Conservation (phyloP, 1,139 yeast genomes). For the Yamadazyma jaroonii region DNA sequence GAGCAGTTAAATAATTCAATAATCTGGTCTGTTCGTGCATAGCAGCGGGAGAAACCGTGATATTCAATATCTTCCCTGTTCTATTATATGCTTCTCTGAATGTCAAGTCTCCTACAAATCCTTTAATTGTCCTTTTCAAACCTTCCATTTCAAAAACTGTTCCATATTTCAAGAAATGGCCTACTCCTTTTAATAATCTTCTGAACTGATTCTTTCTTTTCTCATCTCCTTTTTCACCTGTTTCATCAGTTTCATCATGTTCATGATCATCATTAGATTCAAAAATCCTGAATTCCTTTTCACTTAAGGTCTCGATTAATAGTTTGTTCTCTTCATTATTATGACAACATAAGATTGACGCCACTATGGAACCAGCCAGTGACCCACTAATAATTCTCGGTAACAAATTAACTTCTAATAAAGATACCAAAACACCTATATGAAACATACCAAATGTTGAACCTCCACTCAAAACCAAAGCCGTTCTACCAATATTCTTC, state of each 20-base stretch:
- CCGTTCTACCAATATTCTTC: slow-evolving; percentile 90
- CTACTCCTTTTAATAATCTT: slow-evolving; percentile 28
- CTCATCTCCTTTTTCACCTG: slow-evolving; percentile 19
- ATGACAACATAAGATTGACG: slow-evolving; percentile 81
- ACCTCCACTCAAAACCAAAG: slow-evolving; percentile 90
- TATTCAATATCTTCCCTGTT: slow-evolving; percentile 56
- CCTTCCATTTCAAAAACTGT: slow-evolving; percentile 83
- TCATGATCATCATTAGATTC: slow-evolving; percentile 20
- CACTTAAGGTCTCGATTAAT: slow-evolving; percentile 52
- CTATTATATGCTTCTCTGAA: slow-evolving; percentile 59
- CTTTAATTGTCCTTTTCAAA: slow-evolving; percentile 68
- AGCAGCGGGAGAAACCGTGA: slow-evolving; percentile 56
- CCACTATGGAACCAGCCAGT: slow-evolving; percentile 94
- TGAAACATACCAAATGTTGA: slow-evolving; percentile 92
- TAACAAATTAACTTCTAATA: slow-evolving; percentile 67
- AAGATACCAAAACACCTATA: slow-evolving; percentile 83
- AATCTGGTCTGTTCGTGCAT: slow-evolving; percentile 58
- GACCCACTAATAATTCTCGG: slow-evolving; percentile 95
- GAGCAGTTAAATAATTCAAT: slow-evolving; percentile 48
- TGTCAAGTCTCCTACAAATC: slow-evolving; percentile 85
- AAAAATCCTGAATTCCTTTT: slow-evolving; percentile 69
- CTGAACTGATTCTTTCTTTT: slow-evolving; percentile 44
- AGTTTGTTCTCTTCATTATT: slow-evolving; percentile 68
- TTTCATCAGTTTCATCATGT: slow-evolving; percentile 5
- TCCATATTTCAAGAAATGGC: slow-evolving; percentile 71